Evolutionary conservation across 2,329 filamentous ascomycete genomes (phyloP).

Genomic region (Apiospora saccharicola): DNA sequence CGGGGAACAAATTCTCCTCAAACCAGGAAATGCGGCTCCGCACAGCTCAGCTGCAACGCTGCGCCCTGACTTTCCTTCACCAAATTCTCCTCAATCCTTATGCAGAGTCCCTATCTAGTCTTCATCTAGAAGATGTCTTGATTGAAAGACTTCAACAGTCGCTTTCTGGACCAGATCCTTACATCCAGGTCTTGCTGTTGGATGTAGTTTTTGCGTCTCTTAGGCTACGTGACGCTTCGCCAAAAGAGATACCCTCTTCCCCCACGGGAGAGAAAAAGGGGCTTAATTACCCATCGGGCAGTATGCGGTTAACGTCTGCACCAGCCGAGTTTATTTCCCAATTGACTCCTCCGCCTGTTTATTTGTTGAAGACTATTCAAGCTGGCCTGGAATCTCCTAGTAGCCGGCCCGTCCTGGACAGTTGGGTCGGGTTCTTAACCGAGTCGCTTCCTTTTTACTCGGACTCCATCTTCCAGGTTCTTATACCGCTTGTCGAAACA

Average conservation of each 20-base stretch:
- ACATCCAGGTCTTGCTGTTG: constrained; percentile 79
- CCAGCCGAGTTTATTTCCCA: constrained; percentile 39
- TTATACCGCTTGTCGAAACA: constrained; percentile 90
- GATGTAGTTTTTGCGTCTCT: constrained; percentile 80
- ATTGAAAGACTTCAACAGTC: constrained; percentile 72
- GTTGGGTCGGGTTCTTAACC: constrained; percentile 87
- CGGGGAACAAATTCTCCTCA: constrained; percentile 47
- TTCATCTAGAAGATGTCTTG: constrained; percentile 74
- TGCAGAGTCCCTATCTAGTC: constrained; percentile 62
- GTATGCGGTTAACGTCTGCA: constrained; percentile 48
- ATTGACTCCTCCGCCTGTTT: constrained; percentile 64
- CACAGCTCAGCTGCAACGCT: constrained; percentile 73
- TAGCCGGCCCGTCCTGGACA: constrained; percentile 82
- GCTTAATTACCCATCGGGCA: constrained; percentile 51
- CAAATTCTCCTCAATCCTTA: constrained; percentile 73
- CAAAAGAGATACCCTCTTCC: constrained; percentile 50
- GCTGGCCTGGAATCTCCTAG: constrained; percentile 78
- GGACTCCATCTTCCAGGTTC: constrained; percentile 84
- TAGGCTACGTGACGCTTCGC: constrained; percentile 63
- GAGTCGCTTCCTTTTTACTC: constrained; percentile 86
- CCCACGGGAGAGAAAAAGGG: constrained; percentile 57
- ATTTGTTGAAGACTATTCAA: constrained; percentile 84
- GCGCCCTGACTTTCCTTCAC: constrained; percentile 73
- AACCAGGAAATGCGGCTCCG: constrained; percentile 52
- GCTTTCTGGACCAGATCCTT: constrained; percentile 68